Evolutionary conservation across 768 basidiomycete species (phyloP).

Genomic region (Boletus vermiculosoides): DNA sequence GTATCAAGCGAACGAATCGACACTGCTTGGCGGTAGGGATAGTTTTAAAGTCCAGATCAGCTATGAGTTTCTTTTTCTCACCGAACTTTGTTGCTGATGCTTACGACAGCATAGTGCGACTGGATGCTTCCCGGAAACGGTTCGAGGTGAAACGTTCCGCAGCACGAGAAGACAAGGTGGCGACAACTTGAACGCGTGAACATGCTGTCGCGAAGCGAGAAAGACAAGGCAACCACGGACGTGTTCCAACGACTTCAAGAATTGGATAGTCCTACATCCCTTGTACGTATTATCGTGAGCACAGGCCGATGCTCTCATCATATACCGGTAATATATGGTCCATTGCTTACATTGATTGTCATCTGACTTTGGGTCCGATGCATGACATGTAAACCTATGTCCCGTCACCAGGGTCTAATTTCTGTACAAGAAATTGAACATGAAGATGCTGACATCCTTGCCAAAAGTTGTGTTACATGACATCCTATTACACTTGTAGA

Average conservation of each 20-base stretch:
- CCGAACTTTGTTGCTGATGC: too few relatives aligned
- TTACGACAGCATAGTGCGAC: too few relatives aligned
- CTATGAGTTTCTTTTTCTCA: too few relatives aligned
- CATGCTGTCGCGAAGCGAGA: too few relatives aligned
- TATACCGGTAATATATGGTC: not conserved
- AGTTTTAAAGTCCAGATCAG: conserved; percentile 64
- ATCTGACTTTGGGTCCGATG: not conserved
- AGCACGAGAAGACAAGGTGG: conserved; percentile 47
- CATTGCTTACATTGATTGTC: too few relatives aligned
- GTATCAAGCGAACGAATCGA: conserved; percentile 73
- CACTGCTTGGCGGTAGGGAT: conserved; percentile 78
- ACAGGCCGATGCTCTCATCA: not conserved
- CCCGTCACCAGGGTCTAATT: not conserved
- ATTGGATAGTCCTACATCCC: too few relatives aligned
- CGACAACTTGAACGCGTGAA: conserved; percentile 56
- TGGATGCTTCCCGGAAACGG: conserved; percentile 30
- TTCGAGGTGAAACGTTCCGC: conserved; percentile 50
- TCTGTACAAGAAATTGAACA: not conserved
- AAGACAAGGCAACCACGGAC: conserved; percentile 13
- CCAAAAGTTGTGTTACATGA: too few relatives aligned
- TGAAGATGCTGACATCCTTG: too few relatives aligned
- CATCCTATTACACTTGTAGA: too few relatives aligned
- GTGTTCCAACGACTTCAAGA: conserved; percentile 23
- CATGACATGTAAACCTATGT: not conserved
- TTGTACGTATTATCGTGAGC: not conserved